phyloP scores from a whole-genome alignment of 495 filamentous ascomycete species.

The Podospora bellae-mahoneyi region DNA sequence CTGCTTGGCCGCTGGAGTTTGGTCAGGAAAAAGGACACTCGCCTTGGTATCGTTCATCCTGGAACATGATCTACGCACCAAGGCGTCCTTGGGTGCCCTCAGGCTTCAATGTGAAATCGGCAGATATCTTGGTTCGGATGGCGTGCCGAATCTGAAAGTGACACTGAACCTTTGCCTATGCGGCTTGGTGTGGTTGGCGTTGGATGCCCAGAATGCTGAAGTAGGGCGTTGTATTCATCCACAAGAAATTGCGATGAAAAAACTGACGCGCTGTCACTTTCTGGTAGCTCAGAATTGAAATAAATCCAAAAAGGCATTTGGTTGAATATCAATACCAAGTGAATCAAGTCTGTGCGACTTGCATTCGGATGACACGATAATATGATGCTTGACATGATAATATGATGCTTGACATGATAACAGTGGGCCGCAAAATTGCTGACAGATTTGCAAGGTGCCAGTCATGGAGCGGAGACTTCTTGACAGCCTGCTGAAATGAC shows the following conservation, averaged over 20 bases:
- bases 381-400: no score
- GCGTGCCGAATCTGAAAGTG: slow-evolving; percentile 7
- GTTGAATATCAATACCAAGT: no score
- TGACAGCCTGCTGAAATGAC: background rate
- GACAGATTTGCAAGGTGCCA: background rate
- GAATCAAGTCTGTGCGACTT: no score
- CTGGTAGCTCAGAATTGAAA: no score
- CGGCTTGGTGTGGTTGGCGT: background rate
- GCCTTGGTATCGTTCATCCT: background rate
- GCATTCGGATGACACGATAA: no score
- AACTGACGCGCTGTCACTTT: no score
- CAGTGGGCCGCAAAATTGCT: background rate
- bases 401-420: no score
- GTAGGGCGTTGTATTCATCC: no score
- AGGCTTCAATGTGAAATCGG: background rate
- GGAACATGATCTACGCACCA: background rate
- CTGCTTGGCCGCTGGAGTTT: background rate
- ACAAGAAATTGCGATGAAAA: no score
- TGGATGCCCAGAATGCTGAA: background rate
- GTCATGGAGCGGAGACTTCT: background rate
- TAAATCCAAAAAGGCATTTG: no score
- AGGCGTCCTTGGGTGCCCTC: slow-evolving; percentile 1
- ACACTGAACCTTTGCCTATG: slow-evolving; percentile 1
- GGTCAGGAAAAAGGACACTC: background rate
- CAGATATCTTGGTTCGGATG: slow-evolving; percentile 10